These are phyloP conservation scores for Quercus robur DNA, from an alignment of 306 rosid genomes.

Conservation along the genomic window DNA sequence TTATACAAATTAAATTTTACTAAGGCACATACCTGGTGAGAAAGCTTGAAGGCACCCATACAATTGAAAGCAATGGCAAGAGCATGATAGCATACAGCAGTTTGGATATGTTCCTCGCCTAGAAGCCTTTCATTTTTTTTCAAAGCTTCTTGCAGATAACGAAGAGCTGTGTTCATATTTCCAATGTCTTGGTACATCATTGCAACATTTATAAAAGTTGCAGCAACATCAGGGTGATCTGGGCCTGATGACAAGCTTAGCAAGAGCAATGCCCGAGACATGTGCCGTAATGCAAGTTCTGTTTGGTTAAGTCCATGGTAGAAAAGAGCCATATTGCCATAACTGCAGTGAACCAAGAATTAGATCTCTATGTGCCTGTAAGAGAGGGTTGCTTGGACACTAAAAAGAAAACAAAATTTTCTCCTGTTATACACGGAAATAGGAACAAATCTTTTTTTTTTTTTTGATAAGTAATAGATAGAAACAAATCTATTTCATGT, in stretches of 20 bases:
- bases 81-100: constrained; percentile 99
- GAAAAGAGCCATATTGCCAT: constrained; percentile 98
- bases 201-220: constrained; percentile 90
- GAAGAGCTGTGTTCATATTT: constrained; percentile 95
- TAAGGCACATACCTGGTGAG: constrained; percentile 70
- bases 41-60: constrained; percentile 96
- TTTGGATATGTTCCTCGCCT: constrained; percentile 96
- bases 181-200: constrained; percentile 99
- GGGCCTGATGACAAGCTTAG: constrained; percentile 95
- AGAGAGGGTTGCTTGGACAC: not conserved
- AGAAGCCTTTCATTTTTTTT: constrained; percentile 97
- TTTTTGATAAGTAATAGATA: not conserved
- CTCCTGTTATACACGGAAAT: too few relatives aligned
- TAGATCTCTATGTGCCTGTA: not conserved
- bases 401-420: not conserved
- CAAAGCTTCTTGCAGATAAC: constrained; percentile 97
- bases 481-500: not conserved
- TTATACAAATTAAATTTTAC: not conserved
- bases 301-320: constrained; percentile 96
- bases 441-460: too few relatives aligned
- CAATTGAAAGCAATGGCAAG: constrained; percentile 96
- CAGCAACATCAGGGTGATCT: constrained; percentile 98
- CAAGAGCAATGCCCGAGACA: constrained; percentile 95
- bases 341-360: constrained; percentile 54
- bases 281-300: constrained; percentile 91